Conservation (phyloP, 495 filamentous ascomycete genomes). For the Xanthoparmelia taractica region DNA sequence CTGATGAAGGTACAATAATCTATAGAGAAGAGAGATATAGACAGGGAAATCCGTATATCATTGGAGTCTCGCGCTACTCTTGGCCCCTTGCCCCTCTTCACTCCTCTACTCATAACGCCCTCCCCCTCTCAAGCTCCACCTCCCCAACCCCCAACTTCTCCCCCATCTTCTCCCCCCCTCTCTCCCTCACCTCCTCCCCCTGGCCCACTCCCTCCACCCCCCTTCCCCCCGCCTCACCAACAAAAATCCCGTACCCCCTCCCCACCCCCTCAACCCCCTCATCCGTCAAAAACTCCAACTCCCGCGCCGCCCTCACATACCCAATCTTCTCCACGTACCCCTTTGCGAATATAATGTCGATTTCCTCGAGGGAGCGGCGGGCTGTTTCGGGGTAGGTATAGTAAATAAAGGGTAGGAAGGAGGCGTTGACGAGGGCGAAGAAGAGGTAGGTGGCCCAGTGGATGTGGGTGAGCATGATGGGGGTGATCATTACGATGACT, state of each 20-base stretch:
- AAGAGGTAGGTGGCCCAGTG: conserved; percentile 73
- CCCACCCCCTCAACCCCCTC: conserved; percentile 58
- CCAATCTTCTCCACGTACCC: conserved; percentile 65
- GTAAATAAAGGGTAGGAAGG: conserved; percentile 66
- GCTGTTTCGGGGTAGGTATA: conserved; percentile 73
- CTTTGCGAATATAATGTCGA: conserved; percentile 76
- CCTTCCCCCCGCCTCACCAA: not conserved
- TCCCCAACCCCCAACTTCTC: not conserved
- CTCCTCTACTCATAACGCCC: not conserved
- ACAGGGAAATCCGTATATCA: too few relatives aligned
- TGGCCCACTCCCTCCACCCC: not conserved
- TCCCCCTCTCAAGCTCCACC: not conserved
- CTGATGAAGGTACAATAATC: too few relatives aligned
- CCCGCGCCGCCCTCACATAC: conserved; percentile 61
- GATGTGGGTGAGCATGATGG: conserved; percentile 60
- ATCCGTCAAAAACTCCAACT: conserved; percentile 58
- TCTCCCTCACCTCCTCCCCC: not conserved
- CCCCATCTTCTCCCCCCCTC: not conserved
- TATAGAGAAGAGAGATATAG: too few relatives aligned
- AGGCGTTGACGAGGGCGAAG: conserved; percentile 63
- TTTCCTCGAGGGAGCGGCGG: conserved; percentile 64
- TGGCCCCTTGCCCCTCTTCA: too few relatives aligned
- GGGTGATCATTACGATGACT: conserved; percentile 71
- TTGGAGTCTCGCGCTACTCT: too few relatives aligned
- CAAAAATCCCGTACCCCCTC: conserved; percentile 51